Evolutionary conservation across 495 filamentous ascomycete species (phyloP).

Genomic region (Mytilinidion resinicola): DNA sequence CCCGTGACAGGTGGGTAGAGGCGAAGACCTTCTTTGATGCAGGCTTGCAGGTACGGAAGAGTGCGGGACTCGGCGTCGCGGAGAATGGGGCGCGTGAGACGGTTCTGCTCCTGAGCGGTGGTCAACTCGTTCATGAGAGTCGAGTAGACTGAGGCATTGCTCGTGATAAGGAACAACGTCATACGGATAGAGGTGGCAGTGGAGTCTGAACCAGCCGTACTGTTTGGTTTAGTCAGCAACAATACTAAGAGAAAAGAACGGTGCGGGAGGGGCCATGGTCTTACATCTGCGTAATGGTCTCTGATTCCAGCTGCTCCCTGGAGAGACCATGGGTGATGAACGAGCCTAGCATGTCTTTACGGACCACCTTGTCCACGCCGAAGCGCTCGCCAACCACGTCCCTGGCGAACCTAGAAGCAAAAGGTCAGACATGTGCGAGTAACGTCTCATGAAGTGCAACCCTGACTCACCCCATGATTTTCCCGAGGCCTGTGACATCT

Average conservation of each 20-base stretch:
- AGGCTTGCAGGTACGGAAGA: slow-evolving; percentile 58
- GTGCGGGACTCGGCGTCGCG: slow-evolving; percentile 22
- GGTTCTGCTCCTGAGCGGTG: slow-evolving; percentile 12
- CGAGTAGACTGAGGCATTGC: slow-evolving; percentile 20
- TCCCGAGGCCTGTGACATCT: slow-evolving; percentile 29
- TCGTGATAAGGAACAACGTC: slow-evolving; percentile 29
- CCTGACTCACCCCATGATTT: slow-evolving; percentile 25
- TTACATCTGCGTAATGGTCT: slow-evolving; percentile 39
- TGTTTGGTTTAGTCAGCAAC: neutral
- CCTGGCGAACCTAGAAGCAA: slow-evolving; percentile 16
- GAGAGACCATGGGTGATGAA: slow-evolving; percentile 39
- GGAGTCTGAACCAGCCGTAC: slow-evolving; percentile 32
- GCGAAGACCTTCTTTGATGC: slow-evolving; percentile 54
- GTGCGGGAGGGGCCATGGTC: neutral
- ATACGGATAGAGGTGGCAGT: slow-evolving; percentile 30
- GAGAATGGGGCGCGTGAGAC: slow-evolving; percentile 25
- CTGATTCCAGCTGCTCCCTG: slow-evolving; percentile 37
- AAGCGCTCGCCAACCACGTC: slow-evolving; percentile 29
- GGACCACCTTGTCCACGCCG: slow-evolving; percentile 20
- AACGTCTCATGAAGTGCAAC: too few species aligned
- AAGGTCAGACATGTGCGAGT: too few species aligned
- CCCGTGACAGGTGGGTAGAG: slow-evolving; percentile 54
- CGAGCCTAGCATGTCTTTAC: slow-evolving; percentile 43
- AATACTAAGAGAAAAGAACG: neutral
- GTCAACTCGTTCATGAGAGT: slow-evolving; percentile 24